These are phyloP conservation scores for Botrytis pseudocinerea DNA, from an alignment of 2,329 filamentous ascomycete genomes.

Conservation along the genomic window DNA sequence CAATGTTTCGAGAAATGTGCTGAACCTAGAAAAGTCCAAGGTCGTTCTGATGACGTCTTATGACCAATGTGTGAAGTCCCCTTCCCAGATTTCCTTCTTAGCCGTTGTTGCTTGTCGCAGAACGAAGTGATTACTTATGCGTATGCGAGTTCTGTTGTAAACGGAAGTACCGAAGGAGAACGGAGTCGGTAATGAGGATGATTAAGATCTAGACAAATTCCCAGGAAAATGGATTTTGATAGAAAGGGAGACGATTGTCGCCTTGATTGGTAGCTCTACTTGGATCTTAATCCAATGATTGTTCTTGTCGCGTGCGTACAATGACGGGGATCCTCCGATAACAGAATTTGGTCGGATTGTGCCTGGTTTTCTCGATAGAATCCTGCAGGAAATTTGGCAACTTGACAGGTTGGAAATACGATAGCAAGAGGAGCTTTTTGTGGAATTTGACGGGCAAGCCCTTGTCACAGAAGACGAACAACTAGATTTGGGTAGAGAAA, in stretches of 20 bases:
- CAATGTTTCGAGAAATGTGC: not conserved
- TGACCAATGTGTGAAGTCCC: not conserved
- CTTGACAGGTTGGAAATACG: constrained; percentile 4
- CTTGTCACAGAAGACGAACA: constrained; percentile 12
- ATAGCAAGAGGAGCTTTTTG: constrained; percentile 8
- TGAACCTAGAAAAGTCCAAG: not conserved
- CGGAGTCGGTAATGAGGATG: constrained; percentile 4
- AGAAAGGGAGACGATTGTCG: constrained; percentile 24
- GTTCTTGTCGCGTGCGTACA: constrained; percentile 32
- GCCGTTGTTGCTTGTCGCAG: not conserved
- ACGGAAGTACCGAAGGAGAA: constrained; percentile 12
- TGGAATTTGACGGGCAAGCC: not conserved
- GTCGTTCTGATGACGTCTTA: not conserved
- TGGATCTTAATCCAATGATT: constrained; percentile 31
- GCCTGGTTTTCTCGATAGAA: constrained; percentile 16
- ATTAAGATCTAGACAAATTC: constrained; percentile 2
- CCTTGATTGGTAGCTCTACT: constrained; percentile 25
- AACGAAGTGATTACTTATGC: not conserved
- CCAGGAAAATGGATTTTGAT: constrained; percentile 5
- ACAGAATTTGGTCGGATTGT: constrained; percentile 17
- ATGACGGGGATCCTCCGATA: constrained; percentile 27
- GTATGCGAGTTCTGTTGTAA: not conserved
- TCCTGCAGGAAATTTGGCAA: constrained; percentile 13
- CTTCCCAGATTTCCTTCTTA: not conserved
- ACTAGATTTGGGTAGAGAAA: constrained; percentile 3